Evolutionary conservation across 768 basidiomycete genomes (phyloP), one percentile per base, ranked within the genome.

Genomic region (Porpolomopsis calyptriformis): DNA sequence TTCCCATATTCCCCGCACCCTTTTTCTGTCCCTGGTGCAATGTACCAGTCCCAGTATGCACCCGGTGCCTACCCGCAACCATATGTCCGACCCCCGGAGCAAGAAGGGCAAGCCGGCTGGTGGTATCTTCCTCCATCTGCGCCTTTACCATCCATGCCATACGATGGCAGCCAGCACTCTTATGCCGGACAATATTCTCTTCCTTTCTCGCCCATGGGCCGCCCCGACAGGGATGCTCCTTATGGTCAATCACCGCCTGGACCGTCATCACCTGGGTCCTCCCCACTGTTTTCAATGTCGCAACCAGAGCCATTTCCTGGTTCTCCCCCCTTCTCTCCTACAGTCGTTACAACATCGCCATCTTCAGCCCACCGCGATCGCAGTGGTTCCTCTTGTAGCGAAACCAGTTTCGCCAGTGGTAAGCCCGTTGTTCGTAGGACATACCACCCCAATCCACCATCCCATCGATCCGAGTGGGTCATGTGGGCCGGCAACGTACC

Each of bases 401-500:
- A 25, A 27, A 18, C 6, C 9, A 44, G 33, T n/a, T 20, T n/a
- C 43, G 33, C 23, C 18, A 33, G 20, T 16, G 43, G 33, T 20
- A 20, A 26, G 43, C 37, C 35, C 12, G 4, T 46, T 24, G 16
- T 46, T 25, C 45, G 37, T 37, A 33, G 34, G 9, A 18, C 14
- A 24, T 46, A 46, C 23, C 84, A 85, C 51, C 83, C 83, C 2
- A 82, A 78, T 47, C 75, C 80, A 1, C 82, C 84, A 10, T 65
- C 77, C 9, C 72, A 85, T 44, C 76, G 88, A 11, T 88, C 87
- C 5, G 87, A 89, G 48, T 93, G 85, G 87, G 91, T 91, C 1
- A 89, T 92, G 87, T 96, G 93, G 93, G 82, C 80, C 10, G 93
- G 93, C 8, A 97, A 97, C 57, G 84, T 96, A 2, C 87, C 88